These are phyloP conservation scores for Kentomonas sorsogonicus DNA, from an alignment of 208 protist species.

Conservation along the genomic window DNA sequence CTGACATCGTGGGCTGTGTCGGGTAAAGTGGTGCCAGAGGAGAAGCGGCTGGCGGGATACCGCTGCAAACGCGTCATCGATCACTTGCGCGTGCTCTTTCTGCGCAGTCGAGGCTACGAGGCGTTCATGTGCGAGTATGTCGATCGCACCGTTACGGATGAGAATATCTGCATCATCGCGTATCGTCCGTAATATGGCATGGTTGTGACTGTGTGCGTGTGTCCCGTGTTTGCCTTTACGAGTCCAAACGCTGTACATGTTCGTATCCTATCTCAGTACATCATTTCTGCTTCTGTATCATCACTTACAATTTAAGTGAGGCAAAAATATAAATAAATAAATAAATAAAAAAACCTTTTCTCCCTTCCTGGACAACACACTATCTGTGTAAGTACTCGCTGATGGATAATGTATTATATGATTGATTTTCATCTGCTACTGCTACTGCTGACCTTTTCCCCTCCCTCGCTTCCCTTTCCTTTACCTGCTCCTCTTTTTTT, in stretches of 20 bases:
- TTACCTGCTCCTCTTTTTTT: neutral
- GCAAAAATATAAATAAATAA: neutral
- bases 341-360: neutral
- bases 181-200: conserved; percentile 12
- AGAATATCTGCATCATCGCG: conserved; percentile 70
- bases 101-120: conserved; percentile 43
- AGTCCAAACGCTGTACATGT: too few relatives aligned
- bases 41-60: conserved; percentile 23
- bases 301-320: too few relatives aligned
- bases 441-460: neutral
- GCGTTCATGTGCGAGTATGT: conserved; percentile 51
- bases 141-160: conserved; percentile 39
- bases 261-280: too few relatives aligned
- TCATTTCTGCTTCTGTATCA: too few relatives aligned
- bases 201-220: neutral
- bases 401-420: too few relatives aligned
- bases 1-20: conserved; percentile 81
- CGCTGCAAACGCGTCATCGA: conserved; percentile 73
- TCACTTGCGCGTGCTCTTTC: conserved; percentile 41
- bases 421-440: neutral
- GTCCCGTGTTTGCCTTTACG: neutral
- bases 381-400: too few relatives aligned
- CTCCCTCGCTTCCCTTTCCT: neutral
- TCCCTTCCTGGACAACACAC: too few relatives aligned
- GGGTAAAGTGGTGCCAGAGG: conserved; percentile 37